Base-by-base conservation (phyloP, 2,329 filamentous ascomycete genomes). In the Helicocarpus griseus region DNA sequence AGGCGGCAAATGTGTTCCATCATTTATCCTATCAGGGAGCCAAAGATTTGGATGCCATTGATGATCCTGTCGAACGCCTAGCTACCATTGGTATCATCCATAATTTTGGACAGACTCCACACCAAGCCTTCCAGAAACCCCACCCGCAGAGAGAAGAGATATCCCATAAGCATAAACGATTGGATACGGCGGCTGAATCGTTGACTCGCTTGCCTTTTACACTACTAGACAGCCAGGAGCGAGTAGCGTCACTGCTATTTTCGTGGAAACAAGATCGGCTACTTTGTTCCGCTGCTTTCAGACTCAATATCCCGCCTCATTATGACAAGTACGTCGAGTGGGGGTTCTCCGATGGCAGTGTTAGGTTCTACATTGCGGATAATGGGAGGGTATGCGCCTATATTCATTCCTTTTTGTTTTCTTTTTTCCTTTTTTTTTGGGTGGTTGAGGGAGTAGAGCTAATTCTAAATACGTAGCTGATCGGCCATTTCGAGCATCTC, bases 21-120 rank as follows among this genome's bases (percentile, higher is more conserved):
- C 88, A 95, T 65, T 77, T 96, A 19, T 97, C 91, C 0, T 98
- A 98, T 63, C 87, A 90, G 55, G 94, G 93, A 5, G 89, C 91
- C 2, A 94, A 87, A 57, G 88, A 98, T 65, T 74, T 98, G 4
- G 93, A 98, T 66, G 84, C 83, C 49, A 97, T 98, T 54, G 82
- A 85, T 6, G 91, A 97, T 63, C 86, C 87, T 0, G 82, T 91
- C 51, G 90, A 97, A 67, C 80, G 89, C 40, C 76, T 89, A 5
- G 87, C 91, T 4, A 91, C 89, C 0, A 96, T 95, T 50, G 89
- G 89, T 31, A 95, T 96, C 59, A 97, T 98, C 60, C 91, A 98
- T 69, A 97, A 97, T 61, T 98, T 98, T 67, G 93, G 93, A 0
- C 93, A 98, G 67, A 98, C 94, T 1, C 93, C 94, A 1, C 87